Evolutionary conservation across 2,329 filamentous ascomycete species (phyloP), one percentile per base, ranked within the genome.

Genomic region (Aspergillus persii): DNA sequence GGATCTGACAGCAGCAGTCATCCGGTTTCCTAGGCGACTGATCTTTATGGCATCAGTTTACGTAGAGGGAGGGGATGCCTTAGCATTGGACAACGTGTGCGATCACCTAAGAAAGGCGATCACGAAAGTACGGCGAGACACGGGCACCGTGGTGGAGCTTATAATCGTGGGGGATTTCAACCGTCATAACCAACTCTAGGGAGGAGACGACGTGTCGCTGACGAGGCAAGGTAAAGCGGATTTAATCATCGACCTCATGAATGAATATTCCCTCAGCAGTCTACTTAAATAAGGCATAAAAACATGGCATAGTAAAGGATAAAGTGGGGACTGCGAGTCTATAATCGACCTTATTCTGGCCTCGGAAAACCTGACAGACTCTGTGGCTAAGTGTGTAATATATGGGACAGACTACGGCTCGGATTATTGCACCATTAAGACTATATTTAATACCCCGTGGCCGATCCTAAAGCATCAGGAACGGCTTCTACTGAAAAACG

Each of bases 161-260:
- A 54, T 70, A 29, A 59, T 69, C 33, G 36, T 61, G 15, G 63
- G 59, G 60, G 68, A 69, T 58, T 70, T 69, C 56, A 70, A 71
- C 58, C 61, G 59, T 54, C 60, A 69, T 62, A 57, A 74, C 53
- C 61, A 67, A 61, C 58, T 73, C 31, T 73, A 60, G 66, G 68
- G 63, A 61, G 66, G 67, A 62, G 66, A 72, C 53, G 56, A 69
- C 8, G 60, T 73, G 12, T 74, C 71, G 27, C 66, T 71, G 44
- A 60, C 61, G 23, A 69, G 70, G 56, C 63, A 78, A 61, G 74
- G 75, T n/a, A 70, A 77, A 66, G 74, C 67, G 26, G 67, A 76
- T 51, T 60, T 53, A 53, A 75, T 77, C 48, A 70, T 77, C 51
- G 62, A 76, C 53, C 62, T 77, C 3, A 77, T 77, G 62, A 70